Conservation (phyloP, 148 eudicot genomes). For the Rhododendron molle region DNA sequence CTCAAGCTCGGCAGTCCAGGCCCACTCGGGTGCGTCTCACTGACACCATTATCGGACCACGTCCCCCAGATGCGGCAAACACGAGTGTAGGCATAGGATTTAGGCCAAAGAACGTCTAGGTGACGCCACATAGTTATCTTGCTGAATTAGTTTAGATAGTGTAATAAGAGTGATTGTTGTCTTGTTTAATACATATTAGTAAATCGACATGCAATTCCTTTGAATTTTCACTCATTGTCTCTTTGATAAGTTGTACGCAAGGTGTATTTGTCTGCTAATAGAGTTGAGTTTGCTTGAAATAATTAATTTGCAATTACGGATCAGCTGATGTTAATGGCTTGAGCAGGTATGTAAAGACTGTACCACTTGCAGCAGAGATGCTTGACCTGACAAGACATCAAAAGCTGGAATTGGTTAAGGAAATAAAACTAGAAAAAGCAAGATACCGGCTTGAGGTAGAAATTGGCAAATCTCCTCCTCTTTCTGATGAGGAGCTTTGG, state of each 20-base stretch:
- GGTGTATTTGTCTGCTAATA: not conserved
- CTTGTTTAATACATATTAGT: not conserved
- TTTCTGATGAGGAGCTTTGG: slow-evolving; percentile 79
- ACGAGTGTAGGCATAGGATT: not conserved
- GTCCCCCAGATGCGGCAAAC: not conserved
- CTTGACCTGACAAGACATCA: slow-evolving; percentile 84
- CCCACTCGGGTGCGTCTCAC: not conserved
- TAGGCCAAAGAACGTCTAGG: not conserved
- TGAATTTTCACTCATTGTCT: not conserved
- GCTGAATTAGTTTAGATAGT: not conserved
- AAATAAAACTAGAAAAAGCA: slow-evolving; percentile 62
- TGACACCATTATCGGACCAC: not conserved
- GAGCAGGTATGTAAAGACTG: slow-evolving; percentile 88
- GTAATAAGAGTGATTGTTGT: not conserved
- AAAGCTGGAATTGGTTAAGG: slow-evolving; percentile 88
- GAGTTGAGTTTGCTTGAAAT: not conserved
- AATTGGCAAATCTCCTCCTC: slow-evolving; percentile 96
- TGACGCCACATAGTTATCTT: not conserved
- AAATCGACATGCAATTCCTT: not conserved
- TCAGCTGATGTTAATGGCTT: slow-evolving; percentile 11
- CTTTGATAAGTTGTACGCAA: not conserved
- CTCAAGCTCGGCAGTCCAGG: not conserved
- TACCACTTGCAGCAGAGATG: slow-evolving; percentile 90
- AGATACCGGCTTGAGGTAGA: slow-evolving; percentile 75
- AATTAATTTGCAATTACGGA: not conserved